phyloP scores from a whole-genome alignment of 177 flowering plant genomes.

The Vitis hybrid region DNA sequence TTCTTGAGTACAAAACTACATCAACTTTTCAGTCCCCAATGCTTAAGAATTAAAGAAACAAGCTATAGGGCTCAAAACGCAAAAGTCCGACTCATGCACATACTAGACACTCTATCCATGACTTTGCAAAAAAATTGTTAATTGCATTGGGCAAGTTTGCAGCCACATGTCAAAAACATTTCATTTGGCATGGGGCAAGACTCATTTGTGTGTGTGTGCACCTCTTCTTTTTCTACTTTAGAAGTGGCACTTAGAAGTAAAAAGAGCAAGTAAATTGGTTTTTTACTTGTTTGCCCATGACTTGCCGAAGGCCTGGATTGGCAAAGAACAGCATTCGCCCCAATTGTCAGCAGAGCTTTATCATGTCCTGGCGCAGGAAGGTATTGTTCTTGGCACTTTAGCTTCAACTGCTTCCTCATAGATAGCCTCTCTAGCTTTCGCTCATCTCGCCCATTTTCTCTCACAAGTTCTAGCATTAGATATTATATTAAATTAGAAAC shows the following conservation, averaged over 20 bases:
- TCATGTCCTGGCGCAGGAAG: conserved; percentile 31
- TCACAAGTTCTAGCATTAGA: conserved; percentile 49
- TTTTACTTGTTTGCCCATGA: conserved; percentile 52
- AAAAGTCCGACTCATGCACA: too few relatives aligned
- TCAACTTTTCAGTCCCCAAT: too few relatives aligned
- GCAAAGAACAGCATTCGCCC: conserved; percentile 26
- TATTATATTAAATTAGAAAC: conserved; percentile 10
- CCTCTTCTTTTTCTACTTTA: too few relatives aligned
- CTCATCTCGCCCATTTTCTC: conserved; percentile 47
- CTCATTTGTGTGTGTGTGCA: too few relatives aligned
- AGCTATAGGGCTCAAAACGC: too few relatives aligned
- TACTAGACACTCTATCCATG: too few relatives aligned
- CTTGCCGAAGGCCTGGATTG: conserved; percentile 37
- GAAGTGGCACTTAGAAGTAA: not conserved
- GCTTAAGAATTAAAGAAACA: too few relatives aligned
- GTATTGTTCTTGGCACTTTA: conserved; percentile 72
- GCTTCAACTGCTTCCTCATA: conserved; percentile 79
- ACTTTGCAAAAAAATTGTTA: too few relatives aligned
- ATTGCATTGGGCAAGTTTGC: too few relatives aligned
- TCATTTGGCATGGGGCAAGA: too few relatives aligned
- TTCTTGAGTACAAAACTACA: too few relatives aligned
- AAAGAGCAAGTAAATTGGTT: not conserved
- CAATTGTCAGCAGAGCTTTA: conserved; percentile 34
- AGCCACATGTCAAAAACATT: too few relatives aligned
- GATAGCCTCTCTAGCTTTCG: conserved; percentile 73